phyloP scores from a whole-genome alignment of 148 eudicot species.

The Pharnaceum exiguum region DNA sequence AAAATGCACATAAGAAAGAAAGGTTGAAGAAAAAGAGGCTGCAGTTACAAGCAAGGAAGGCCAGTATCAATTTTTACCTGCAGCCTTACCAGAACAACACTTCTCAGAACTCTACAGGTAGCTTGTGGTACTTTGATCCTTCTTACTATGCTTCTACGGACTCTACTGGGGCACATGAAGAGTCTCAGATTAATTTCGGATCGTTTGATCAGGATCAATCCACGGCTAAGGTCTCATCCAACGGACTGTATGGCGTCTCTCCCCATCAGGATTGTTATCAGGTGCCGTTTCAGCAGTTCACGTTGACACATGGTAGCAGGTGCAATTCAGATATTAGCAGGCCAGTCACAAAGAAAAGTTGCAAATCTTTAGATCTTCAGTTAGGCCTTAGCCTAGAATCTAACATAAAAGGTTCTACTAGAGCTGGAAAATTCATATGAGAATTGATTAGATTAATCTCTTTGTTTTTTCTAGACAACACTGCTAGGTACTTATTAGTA shows the following conservation, averaged over 20 bases:
- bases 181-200: constrained; percentile 60
- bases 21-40: constrained; percentile 77
- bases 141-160: constrained; percentile 12
- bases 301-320: constrained; percentile 45
- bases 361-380: constrained; percentile 56
- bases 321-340: constrained; percentile 14
- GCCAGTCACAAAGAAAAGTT: constrained; percentile 27
- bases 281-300: constrained; percentile 30
- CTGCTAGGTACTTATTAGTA: too few relatives aligned
- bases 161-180: constrained; percentile 25
- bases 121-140: constrained; percentile 33
- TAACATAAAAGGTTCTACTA: constrained; percentile 11
- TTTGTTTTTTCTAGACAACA: too few relatives aligned
- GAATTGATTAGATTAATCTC: background rate
- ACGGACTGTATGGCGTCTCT: background rate
- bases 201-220: constrained; percentile 18
- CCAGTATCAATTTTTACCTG: constrained; percentile 59
- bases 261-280: background rate
- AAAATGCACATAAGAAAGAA: constrained; percentile 91
- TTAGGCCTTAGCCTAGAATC: constrained; percentile 47
- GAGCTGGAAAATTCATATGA: constrained; percentile 1
- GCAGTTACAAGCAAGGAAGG: constrained; percentile 75
- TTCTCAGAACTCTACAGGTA: constrained; percentile 11
- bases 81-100: constrained; percentile 35
- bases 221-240: constrained; percentile 7